Evolutionary conservation across 805 yeast genomes (phyloP), one percentile per base, ranked within the genome.

Genomic region (Tetrapisispora namnaoensis): DNA sequence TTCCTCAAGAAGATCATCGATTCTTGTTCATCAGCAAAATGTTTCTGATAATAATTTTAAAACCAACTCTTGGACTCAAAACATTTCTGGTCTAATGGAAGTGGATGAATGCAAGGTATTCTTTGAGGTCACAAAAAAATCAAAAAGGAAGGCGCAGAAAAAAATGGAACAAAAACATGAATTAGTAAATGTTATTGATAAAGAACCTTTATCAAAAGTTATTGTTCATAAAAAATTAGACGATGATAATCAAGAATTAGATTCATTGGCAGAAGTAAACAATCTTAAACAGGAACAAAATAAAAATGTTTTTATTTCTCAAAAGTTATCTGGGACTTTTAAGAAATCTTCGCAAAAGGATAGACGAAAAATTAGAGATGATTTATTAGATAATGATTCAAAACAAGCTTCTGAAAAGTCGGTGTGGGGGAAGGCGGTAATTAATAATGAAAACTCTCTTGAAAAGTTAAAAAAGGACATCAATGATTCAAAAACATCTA

Each of bases 301-400:
- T 20, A 52, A 50, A 20, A 38, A 28, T n/a, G 48, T 45, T 30
- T 18, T 36, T 3, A n/a, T 49, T 11, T 46, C 37, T 24, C 37
- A 44, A 20, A 60, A 56, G 37, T 44, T 53, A 9, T 46, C 43
- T 6, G 56, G 54, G 13, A 22, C 54, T 14, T 59, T 62, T 43
- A 63, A 59, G 48, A 63, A 63, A 38, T 46, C 53, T 38, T 53
- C 63, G 11, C 68, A 63, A 42, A 63, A 59, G 38, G 59, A 62
- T 47, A 56, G 67, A 34, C 53, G 51, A 36, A 54, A 58, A 36
- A 47, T 49, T 13, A 20, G 45, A 10, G 42, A 49, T 6, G 30
- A 20, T 16, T 16, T n/a, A 17, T 24, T 42, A 2, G 39, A 45
- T 11, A 44, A 39, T 14, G 22, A 27, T 4, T 40, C 42, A 13